Base-by-base conservation (phyloP, 2,329 filamentous ascomycete species). In the Blastomyces percursus region DNA sequence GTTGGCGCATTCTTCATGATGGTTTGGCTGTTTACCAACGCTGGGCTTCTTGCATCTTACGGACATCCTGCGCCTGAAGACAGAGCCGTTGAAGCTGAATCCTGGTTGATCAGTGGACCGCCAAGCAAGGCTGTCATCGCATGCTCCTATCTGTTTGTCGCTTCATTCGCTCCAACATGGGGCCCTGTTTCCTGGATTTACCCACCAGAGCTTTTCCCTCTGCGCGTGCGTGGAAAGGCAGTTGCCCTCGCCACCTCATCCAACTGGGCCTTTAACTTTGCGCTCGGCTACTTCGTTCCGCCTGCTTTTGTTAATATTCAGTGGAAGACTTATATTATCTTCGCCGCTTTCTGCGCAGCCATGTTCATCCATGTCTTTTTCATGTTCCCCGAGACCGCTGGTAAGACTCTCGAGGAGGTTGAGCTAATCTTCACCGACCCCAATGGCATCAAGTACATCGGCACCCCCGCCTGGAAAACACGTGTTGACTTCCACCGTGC, bases 391-490 rank as follows among this genome's bases (percentile, higher is more conserved):
- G 83, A 90, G 74, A 91, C 88, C 0, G 83, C 85, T 48, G 87
- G 87, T 14, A 89, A 85, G 74, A 88, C 87, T 0, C 82, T 92
- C 0, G 89, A 92, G 70, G 88, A 92, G 71, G 86, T 91, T 73
- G 87, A 89, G 66, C 83, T 84, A 16, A 86, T 91, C 66, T 92
- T 92, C 71, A 75, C 71, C 38, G 70, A 73, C 14, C 74, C 74
- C 21, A 64, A 69, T 48, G 74, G 74, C 21, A 68, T 72, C 48
- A 71, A 69, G 30, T 74, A 73, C 63, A 72, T 76, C 30, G 74
- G 74, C 63, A 73, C 68, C 3, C 69, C 73, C 16, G 71, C 74
- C 27, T 76, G 74, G 74, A 75, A 74, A 70, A 76, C 74, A 56
- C 65, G 61, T 44, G 71, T 72, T 54, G 65, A 71, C 51, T 71